Conservation (phyloP, 148 eudicot genomes). For the Cornus kousa region DNA sequence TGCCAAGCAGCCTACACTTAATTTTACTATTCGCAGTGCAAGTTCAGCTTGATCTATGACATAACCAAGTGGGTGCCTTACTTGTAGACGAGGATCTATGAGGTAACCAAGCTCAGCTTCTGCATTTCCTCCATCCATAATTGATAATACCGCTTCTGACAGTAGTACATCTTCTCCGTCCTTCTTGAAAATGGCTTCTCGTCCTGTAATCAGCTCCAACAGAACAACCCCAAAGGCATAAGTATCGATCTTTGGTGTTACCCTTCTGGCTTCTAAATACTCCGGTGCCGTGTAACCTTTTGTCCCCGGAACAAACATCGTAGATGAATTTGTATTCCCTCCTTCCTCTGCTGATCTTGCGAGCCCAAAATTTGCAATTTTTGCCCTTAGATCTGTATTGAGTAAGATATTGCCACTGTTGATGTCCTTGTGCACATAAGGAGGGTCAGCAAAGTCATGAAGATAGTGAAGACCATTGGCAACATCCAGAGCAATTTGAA, state of each 20-base stretch:
- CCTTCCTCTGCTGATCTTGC: conserved; percentile 43
- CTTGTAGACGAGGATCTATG: conserved; percentile 54
- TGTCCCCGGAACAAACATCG: conserved; percentile 42
- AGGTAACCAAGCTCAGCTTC: conserved; percentile 27
- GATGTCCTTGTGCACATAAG: conserved; percentile 70
- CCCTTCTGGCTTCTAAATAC: conserved; percentile 52
- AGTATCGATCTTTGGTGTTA: conserved; percentile 70
- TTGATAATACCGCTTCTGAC: conserved; percentile 29
- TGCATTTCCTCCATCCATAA: conserved; percentile 20
- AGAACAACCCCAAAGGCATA: conserved; percentile 76
- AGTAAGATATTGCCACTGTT: conserved; percentile 56
- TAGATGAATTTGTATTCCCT: conserved; percentile 40
- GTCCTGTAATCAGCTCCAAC: conserved; percentile 68
- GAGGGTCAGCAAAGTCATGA: conserved; percentile 66
- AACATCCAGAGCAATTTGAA: conserved; percentile 64
- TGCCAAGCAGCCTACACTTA: conserved; percentile 55
- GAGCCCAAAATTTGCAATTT: conserved; percentile 61
- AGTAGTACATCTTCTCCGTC: conserved; percentile 44
- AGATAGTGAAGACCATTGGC: conserved; percentile 72
- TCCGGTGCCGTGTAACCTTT: conserved; percentile 78
- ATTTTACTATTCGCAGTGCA: conserved; percentile 39
- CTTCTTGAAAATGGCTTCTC: conserved; percentile 34
- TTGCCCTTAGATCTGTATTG: conserved; percentile 52
- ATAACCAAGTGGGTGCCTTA: conserved; percentile 44
- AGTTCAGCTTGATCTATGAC: conserved; percentile 40